These are phyloP conservation scores for Candida sanyiensis DNA, from an alignment of 805 yeast genomes.

Conservation along the genomic window DNA sequence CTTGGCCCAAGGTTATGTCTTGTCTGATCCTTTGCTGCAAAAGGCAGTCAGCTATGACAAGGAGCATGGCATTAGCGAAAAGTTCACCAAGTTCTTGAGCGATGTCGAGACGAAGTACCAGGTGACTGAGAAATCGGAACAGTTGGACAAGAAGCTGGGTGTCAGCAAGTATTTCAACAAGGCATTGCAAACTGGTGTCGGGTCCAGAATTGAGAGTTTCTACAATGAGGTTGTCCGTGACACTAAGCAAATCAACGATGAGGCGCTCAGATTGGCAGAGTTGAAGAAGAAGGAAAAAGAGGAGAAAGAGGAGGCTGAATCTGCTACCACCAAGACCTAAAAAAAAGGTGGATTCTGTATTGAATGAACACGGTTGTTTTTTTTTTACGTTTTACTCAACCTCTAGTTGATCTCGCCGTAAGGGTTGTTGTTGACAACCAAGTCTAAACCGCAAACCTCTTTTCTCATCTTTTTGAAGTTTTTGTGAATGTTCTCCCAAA, in stretches of 20 bases:
- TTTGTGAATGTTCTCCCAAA: conserved; percentile 18
- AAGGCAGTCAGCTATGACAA: conserved; percentile 60
- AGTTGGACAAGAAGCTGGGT: conserved; percentile 17
- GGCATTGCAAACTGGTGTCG: conserved; percentile 36
- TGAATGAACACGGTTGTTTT: not conserved
- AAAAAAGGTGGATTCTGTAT: not conserved
- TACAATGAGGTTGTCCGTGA: conserved; percentile 52
- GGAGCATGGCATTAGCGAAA: conserved; percentile 52
- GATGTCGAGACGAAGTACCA: conserved; percentile 53
- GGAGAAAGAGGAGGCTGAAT: not conserved
- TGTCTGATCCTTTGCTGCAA: conserved; percentile 55
- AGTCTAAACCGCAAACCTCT: conserved; percentile 21
- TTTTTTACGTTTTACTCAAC: not conserved
- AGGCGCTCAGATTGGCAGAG: conserved; percentile 66
- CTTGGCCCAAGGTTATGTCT: conserved; percentile 64
- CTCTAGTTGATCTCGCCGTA: conserved; percentile 11
- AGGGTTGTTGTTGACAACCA: conserved; percentile 15
- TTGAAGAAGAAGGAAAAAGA: conserved; percentile 35
- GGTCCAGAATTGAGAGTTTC: conserved; percentile 55
- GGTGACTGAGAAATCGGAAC: conserved; percentile 31
- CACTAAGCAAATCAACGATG: conserved; percentile 60
- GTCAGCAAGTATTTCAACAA: conserved; percentile 32
- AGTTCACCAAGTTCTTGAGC: conserved; percentile 50
- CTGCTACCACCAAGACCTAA: not conserved
- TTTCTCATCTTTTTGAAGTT: conserved; percentile 15